Evolutionary conservation across 176 grass and related monocot species (phyloP).

Genomic region (Bothriochloa decipiens): DNA sequence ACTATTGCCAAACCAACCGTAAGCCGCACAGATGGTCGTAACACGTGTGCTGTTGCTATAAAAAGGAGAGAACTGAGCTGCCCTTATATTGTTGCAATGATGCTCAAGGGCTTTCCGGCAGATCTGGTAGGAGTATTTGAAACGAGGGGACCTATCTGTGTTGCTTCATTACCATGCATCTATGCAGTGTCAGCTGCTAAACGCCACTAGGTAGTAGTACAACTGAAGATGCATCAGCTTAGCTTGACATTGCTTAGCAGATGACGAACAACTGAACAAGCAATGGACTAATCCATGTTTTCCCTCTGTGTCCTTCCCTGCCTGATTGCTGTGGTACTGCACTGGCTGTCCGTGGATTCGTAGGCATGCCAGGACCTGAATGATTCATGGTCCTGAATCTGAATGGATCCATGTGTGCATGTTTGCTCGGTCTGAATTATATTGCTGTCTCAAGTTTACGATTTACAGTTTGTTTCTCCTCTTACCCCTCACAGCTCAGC

Average conservation of each 20-base stretch:
- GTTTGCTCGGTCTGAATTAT: constrained; percentile 23
- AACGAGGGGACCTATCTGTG: not conserved
- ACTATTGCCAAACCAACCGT: constrained; percentile 42
- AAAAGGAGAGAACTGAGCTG: not conserved
- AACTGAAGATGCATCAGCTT: constrained; percentile 2
- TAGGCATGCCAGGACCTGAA: constrained; percentile 35
- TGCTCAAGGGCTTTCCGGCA: constrained; percentile 9
- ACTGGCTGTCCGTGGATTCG: constrained; percentile 23
- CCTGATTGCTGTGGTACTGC: constrained; percentile 7
- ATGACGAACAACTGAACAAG: too few relatives aligned
- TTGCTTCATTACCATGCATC: constrained; percentile 37
- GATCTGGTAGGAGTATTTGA: constrained; percentile 45
- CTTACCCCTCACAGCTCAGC: too few relatives aligned
- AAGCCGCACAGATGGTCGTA: not conserved
- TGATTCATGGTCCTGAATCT: constrained; percentile 44
- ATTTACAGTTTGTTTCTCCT: not conserved
- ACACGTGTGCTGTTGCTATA: not conserved
- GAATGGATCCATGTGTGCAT: not conserved
- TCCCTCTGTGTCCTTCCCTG: constrained; percentile 1
- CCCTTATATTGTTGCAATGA: not conserved
- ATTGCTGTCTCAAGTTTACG: not conserved
- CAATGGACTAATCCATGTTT: too few relatives aligned
- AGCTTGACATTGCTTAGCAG: not conserved
- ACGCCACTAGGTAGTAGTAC: too few relatives aligned
- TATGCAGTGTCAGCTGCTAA: too few relatives aligned